phyloP scores from a whole-genome alignment of 2,329 filamentous ascomycete genomes.

The Colletotrichum limetticola region DNA sequence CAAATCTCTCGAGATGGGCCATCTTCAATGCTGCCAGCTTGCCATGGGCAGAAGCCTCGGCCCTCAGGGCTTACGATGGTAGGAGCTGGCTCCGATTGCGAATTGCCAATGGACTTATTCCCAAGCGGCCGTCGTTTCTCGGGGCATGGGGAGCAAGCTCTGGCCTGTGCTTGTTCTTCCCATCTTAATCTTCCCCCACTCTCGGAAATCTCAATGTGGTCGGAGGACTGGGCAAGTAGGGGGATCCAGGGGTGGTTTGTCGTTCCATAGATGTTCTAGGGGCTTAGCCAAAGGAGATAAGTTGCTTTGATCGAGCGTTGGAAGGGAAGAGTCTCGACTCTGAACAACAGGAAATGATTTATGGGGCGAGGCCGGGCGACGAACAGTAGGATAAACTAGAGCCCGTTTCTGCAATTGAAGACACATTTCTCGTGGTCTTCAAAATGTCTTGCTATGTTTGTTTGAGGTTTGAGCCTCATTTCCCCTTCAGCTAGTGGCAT shows the following conservation, averaged over 20 bases:
- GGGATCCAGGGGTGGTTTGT: slow-evolving; percentile 12
- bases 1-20: slow-evolving; percentile 15
- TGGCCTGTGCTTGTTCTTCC: slow-evolving; percentile 20
- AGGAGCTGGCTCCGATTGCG: slow-evolving; percentile 29
- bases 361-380: slow-evolving; percentile 3
- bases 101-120: slow-evolving; percentile 7
- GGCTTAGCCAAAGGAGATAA: slow-evolving; percentile 16
- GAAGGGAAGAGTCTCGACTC: not conserved
- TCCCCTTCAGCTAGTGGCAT: slow-evolving; percentile 2
- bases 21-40: not conserved
- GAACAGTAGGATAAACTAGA: not conserved
- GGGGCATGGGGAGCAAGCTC: not conserved
- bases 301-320: not conserved
- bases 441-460: not conserved
- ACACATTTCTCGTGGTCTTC: slow-evolving; percentile 1
- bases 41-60: not conserved
- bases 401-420: not conserved
- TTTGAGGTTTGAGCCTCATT: slow-evolving; percentile 29
- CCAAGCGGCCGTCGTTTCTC: slow-evolving; percentile 17
- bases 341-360: not conserved
- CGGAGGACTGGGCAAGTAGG: slow-evolving; percentile 3
- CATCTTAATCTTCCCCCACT: slow-evolving; percentile 18
- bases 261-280: slow-evolving; percentile 28
- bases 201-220: slow-evolving; percentile 23
- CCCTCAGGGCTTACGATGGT: not conserved